Evolutionary conservation across 148 eudicot species (phyloP), one percentile per base, ranked within the genome.

Genomic region (Rhododendron vialii): DNA sequence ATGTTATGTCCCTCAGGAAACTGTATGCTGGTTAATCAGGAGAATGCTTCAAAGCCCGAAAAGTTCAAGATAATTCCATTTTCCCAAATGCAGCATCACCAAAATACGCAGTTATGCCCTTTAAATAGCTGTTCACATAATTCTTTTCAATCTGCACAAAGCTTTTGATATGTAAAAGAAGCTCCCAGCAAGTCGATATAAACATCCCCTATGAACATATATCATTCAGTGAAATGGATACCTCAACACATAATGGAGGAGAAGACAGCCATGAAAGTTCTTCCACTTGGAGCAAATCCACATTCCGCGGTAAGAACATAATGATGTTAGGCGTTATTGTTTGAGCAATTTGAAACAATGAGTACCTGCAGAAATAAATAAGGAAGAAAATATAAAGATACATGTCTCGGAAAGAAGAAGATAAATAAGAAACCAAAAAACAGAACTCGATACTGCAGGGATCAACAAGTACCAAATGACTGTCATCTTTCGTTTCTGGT

Each of bases 211-310:
- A 82, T 10, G 11, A 10, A 50, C 30, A 50, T 57, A 51, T n/a
- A 63, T 65, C 4, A 57, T 74, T 33, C 20, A 26, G 18, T 51
- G 76, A 53, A 59, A 35, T 1, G n/a, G 53, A n/a, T 71, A 89
- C 91, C 90, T 92, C 90, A 35, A 90, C 30, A 57, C 83, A 85
- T 85, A 90, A 82, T n/a, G 93, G 93, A 33, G 93, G 93, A 83
- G 93, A 92, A 53, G 91, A 92, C 75, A 92, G 83, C 93, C 93
- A 92, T 41, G 93, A 89, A 86, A 92, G 93, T 82, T 85, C 89
- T 81, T 88, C 90, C 26, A 87, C 91, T 90, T 92, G 88, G 73
- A 84, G 84, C 86, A 92, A 61, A 81, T 92, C 89, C 51, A 88
- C 84, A 57, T 90, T 90, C 80, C 91, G 89, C 38, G 93, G 93